phyloP scores from a whole-genome alignment of 495 filamentous ascomycete genomes.

The Platismatia glauca region DNA sequence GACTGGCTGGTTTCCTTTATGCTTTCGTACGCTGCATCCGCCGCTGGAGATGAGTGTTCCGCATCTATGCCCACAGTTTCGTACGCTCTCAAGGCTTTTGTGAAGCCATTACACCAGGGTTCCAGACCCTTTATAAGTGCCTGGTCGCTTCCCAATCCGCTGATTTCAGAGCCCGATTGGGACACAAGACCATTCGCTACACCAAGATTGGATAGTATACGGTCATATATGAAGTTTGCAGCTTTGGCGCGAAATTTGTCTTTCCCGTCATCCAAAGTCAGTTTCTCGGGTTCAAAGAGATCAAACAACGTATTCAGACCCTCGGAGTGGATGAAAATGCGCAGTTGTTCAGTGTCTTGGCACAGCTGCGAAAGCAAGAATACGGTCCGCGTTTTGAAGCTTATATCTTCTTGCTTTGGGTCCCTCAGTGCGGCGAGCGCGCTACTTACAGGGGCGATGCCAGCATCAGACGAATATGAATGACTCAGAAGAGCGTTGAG shows the following conservation, averaged over 20 bases:
- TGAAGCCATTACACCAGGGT: constrained; percentile 2
- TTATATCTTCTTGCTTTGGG: not conserved
- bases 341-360: constrained; percentile 21
- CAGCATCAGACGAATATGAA: not conserved
- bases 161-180: not conserved
- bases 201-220: not conserved
- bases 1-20: not conserved
- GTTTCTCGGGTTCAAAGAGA: constrained; percentile 30
- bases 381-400: constrained; percentile 12
- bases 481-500: constrained; percentile 28
- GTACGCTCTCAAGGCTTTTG: not conserved
- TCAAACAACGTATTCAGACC: constrained; percentile 41
- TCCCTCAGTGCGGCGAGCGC: constrained; percentile 22
- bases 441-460: constrained; percentile 17
- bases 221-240: constrained; percentile 10
- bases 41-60: not conserved
- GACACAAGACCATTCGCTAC: not conserved
- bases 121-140: not conserved
- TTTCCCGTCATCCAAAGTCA: constrained; percentile 28
- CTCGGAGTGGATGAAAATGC: constrained; percentile 36
- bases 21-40: not conserved
- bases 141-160: not conserved
- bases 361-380: constrained; percentile 32
- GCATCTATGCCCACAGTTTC: not conserved
- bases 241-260: constrained; percentile 25